Conservation (phyloP, 306 rosid species). For the Oxytropis ochrocephala region DNA sequence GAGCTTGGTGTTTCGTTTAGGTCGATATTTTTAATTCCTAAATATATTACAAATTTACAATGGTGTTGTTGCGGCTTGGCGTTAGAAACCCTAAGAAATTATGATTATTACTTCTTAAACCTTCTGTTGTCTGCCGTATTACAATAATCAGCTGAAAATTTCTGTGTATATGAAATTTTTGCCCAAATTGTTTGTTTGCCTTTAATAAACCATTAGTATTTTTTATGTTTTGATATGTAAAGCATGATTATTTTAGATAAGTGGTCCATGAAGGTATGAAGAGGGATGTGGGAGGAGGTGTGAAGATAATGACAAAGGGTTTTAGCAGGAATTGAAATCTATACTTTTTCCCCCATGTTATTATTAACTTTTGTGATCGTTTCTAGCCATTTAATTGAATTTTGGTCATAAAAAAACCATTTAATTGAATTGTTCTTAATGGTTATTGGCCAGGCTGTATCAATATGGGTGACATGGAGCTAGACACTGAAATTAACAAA, state of each 20-base stretch:
- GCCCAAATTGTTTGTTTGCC: neutral
- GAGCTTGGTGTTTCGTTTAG: neutral
- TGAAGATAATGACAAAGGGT: neutral
- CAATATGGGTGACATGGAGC: constrained; percentile 46
- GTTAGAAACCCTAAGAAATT: neutral
- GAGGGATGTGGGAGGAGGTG: neutral
- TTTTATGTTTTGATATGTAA: neutral
- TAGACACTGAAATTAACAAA: constrained; percentile 21
- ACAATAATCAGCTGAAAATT: neutral
- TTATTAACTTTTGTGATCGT: neutral
- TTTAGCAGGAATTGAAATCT: constrained; percentile 1
- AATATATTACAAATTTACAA: neutral
- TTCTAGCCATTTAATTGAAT: neutral
- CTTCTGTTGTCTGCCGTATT: neutral
- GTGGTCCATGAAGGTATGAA: neutral
- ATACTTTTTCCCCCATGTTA: neutral
- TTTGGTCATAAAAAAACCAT: too few species aligned
- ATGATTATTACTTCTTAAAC: neutral
- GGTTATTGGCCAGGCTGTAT: constrained; percentile 21
- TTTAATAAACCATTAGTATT: neutral
- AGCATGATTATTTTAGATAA: neutral
- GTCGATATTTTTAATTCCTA: neutral
- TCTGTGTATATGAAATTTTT: neutral
- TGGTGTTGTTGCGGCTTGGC: neutral
- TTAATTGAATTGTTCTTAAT: constrained; percentile 22